A percentile compares a stretch with the other conserved stretches of the same genome.
Conservation (phyloP, 257 asterid genomes). For the Solanum rostratum region DNA sequence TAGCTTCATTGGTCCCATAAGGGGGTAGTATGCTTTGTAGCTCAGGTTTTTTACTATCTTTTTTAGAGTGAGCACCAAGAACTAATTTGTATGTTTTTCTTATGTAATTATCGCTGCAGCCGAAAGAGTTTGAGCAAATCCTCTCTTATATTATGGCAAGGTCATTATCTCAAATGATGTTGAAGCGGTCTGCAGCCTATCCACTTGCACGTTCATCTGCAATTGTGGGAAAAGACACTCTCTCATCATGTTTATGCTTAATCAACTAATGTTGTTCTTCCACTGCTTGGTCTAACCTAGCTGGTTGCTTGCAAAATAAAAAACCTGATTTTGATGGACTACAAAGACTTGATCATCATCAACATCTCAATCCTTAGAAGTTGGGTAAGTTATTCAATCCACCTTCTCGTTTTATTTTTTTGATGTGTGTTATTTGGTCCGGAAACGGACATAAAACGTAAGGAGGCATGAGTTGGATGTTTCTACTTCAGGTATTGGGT, state of each 20-base stretch:
- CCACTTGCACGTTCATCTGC: slow-evolving; percentile 40
- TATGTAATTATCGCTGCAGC: too few relatives aligned
- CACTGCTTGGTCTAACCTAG: background rate
- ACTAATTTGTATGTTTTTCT: slow-evolving; percentile 24
- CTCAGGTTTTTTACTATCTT: background rate
- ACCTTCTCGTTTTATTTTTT: too few relatives aligned
- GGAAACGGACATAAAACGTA: too few relatives aligned
- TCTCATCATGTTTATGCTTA: background rate
- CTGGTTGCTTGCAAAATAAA: background rate
- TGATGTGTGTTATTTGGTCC: too few relatives aligned
- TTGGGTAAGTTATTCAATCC: too few relatives aligned
- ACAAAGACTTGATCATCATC: background rate
- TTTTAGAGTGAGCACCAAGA: background rate
- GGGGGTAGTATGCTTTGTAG: background rate
- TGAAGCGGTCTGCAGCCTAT: slow-evolving; percentile 33
- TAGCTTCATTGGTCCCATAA: background rate
- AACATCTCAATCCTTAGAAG: background rate
- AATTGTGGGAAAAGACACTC: slow-evolving; percentile 19
- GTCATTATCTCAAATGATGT: slow-evolving; percentile 43
- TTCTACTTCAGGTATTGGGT: too few relatives aligned
- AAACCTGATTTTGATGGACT: background rate
- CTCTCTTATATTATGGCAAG: too few relatives aligned
- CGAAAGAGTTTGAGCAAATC: too few relatives aligned
- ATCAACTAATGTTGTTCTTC: background rate
- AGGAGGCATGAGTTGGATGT: too few relatives aligned